Evolutionary conservation across 768 basidiomycete species (phyloP), one percentile per base, ranked within the genome.

Genomic region (Scleroderma citrinum): DNA sequence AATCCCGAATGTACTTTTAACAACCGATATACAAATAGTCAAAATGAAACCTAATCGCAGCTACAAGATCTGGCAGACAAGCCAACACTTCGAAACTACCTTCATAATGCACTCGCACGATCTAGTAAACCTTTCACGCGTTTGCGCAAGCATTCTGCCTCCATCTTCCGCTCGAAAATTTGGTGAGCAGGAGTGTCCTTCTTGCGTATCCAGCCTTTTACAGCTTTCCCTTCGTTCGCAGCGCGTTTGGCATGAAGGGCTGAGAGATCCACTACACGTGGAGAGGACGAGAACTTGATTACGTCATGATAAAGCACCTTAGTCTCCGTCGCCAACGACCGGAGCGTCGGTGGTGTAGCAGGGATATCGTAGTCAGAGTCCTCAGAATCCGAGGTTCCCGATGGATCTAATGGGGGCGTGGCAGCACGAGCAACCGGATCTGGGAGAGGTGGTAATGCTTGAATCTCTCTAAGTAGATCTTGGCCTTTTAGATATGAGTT

Each of bases 401-500:
- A 87, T 0, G 85, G 73, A 32, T 80, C 79, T 21, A 86, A 71
- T 0, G 84, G 80, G 1, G 87, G 87, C 2, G 87, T 86, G 5
- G 80, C 75, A 11, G 71, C 53, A 40, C 81, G 70, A 32, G 66
- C 62, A 51, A 72, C 51, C 11, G 75, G 74, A 43, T 72, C 72
- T 4, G 76, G 71, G n/a, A 90, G 78, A 0, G 72, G 71, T 16
- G 87, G 87, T 0, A 98, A 74, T 6, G 81, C 61, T 54, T 86
- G 80, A 48, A 98, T 83, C 57, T 92, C 88, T 45, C 78, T 76
- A 50, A 97, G 80, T 0, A 98, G 77, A 58, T 94, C 92, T 65
- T 92, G 89, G 2, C 92, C 91, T 62, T 88, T 93, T 69, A 98
- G 83, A 62, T 90, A 92, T 2, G 90, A 80, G 63, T 98, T 98